phyloP scores from a whole-genome alignment of 2,329 filamentous ascomycete genomes.

The Fusarium gaditjirri region DNA sequence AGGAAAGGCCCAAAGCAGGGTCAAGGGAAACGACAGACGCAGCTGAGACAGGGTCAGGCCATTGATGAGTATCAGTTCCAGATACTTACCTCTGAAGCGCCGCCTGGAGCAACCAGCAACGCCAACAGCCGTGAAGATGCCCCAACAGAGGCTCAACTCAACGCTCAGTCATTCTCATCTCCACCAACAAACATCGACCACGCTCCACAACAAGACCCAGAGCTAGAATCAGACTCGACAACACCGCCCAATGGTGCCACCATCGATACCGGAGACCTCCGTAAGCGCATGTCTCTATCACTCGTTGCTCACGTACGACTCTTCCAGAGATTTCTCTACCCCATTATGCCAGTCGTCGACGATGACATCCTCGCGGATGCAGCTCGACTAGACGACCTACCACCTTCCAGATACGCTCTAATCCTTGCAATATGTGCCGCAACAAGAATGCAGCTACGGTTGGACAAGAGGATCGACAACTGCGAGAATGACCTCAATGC shows the following conservation, averaged over 20 bases:
- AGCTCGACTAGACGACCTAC: slow-evolving; percentile 36
- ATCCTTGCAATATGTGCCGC: slow-evolving; percentile 45
- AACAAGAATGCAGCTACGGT: slow-evolving; percentile 45
- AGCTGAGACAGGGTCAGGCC: slow-evolving; percentile 42
- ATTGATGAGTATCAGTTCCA: slow-evolving; percentile 28
- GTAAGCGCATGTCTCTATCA: slow-evolving; percentile 35
- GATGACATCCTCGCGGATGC: slow-evolving; percentile 45
- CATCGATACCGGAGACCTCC: slow-evolving; percentile 8
- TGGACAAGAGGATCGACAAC: slow-evolving; percentile 35
- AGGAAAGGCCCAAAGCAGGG: slow-evolving; percentile 46
- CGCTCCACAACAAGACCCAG: background rate
- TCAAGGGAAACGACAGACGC: slow-evolving; percentile 44
- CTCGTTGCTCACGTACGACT: slow-evolving; percentile 44
- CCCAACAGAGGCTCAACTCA: background rate
- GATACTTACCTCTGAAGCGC: slow-evolving; percentile 32
- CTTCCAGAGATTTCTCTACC: slow-evolving; percentile 48
- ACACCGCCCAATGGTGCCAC: background rate
- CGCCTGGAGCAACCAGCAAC: background rate
- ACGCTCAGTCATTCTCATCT: background rate
- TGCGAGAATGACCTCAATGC: slow-evolving; percentile 23
- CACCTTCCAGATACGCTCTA: slow-evolving; percentile 45
- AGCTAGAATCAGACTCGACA: background rate
- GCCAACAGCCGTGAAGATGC: background rate
- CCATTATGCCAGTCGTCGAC: slow-evolving; percentile 48
- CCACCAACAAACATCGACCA: background rate